Evolutionary conservation across 768 basidiomycete species (phyloP), one percentile per base, ranked within the genome.

Genomic region (Flagelloscypha sp.): DNA sequence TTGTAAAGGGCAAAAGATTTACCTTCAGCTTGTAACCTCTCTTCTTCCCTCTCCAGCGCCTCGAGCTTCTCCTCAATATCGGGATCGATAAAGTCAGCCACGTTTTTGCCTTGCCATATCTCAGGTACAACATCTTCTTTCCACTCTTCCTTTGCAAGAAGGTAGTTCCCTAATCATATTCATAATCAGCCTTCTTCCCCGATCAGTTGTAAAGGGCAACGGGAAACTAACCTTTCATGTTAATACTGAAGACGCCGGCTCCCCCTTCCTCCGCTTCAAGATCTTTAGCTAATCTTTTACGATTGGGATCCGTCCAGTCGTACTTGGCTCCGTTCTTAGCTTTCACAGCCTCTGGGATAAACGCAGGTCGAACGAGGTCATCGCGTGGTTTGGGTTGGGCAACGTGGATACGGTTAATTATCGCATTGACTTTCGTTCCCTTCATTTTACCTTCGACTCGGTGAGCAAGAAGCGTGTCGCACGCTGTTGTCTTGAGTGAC

Each of bases 111-210:
- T 47, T 97, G 79, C 81, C 89, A 79, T 52, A 99, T 87, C 57
- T 99, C 95, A n/a, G 95, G 95, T n/a, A 98, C 84, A 45, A 76
- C 70, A 52, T 99, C 95, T 63, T 77, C 68, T 66, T 95, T 99
- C 95, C 95, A 99, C 28, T 86, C 82, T 24, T 84, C 78, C 53
- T 95, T 79, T 16, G 77, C 70, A 40, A 99, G 77, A 18, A 95
- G 38, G 61, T 95, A 98, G 57, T 88, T 75, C 71, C 89, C 93
- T 97, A 62, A n/a, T n/a, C n/a, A n/a, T n/a, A n/a, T n/a, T n/a
- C n/a, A n/a, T n/a, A n/a, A n/a, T n/a, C n/a, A n/a, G n/a, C n/a
- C n/a, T n/a, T n/a, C n/a, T n/a, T n/a, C n/a, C n/a, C n/a, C n/a
- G n/a, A n/a, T n/a, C n/a, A n/a, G n/a, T n/a, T n/a, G n/a, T n/a